phyloP scores from a whole-genome alignment of 2,329 filamentous ascomycete genomes.

The Metarhizium album region DNA sequence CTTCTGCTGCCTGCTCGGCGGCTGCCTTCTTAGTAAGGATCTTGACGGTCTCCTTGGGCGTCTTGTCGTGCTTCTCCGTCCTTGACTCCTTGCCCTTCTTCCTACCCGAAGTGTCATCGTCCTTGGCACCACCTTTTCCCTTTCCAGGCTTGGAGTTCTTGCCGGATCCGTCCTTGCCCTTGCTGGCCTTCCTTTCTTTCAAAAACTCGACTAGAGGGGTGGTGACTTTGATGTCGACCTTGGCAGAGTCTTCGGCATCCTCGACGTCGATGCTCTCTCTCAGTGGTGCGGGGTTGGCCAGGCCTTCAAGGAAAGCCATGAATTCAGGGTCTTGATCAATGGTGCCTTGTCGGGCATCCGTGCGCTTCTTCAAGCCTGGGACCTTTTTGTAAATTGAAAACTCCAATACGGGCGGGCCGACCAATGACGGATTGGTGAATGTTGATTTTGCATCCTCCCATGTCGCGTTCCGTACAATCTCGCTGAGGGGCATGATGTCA shows the following conservation, averaged over 20 bases:
- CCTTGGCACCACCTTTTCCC: conserved; percentile 29
- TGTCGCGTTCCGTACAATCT: conserved; percentile 53
- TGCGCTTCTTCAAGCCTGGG: conserved; percentile 61
- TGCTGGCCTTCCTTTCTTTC: conserved; percentile 82
- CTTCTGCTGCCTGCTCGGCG: conserved; percentile 36
- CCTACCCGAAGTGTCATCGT: conserved; percentile 47
- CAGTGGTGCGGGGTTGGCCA: conserved; percentile 56
- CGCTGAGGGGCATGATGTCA: conserved; percentile 55
- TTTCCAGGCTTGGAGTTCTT: conserved; percentile 43
- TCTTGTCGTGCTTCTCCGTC: conserved; percentile 40
- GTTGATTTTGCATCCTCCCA: conserved; percentile 81
- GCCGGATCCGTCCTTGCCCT: conserved; percentile 41
- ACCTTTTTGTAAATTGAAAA: conserved; percentile 77
- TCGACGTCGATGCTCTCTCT: conserved; percentile 35
- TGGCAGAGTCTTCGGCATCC: conserved; percentile 29
- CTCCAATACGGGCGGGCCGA: conserved; percentile 71
- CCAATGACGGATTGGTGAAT: conserved; percentile 57
- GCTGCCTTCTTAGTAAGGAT: conserved; percentile 50
- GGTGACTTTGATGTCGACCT: conserved; percentile 51
- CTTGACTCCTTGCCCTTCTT: conserved; percentile 56
- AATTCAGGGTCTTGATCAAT: conserved; percentile 97
- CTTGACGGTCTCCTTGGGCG: conserved; percentile 48
- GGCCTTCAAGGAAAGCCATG: conserved; percentile 78
- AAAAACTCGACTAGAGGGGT: conserved; percentile 87
- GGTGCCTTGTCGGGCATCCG: conserved; percentile 79